Evolutionary conservation across 345 rosid species (phyloP), one percentile per base, ranked within the genome.

Genomic region (Salix brachista): DNA sequence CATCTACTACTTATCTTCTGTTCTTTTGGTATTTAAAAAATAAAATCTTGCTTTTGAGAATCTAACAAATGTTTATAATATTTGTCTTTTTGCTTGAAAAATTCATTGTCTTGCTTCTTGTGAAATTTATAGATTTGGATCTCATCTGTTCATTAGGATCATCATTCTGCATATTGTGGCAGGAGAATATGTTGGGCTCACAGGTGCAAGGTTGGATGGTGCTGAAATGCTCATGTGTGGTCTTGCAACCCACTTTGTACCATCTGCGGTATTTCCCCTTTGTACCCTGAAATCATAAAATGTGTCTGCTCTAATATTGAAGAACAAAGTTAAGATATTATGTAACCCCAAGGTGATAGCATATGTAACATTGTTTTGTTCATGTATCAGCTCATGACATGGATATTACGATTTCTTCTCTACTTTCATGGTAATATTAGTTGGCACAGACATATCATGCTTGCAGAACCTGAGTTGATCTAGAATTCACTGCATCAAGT

Each of bases 181-280:
- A 94, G 97, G 98, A 30, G 97, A 94, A 83, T 94, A 88, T 84
- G 77, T 88, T 74, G 93, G 94, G 60, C 96, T 92, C 65, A 87
- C 97, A 2, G 94, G 97, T 69, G 82, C 92, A 73, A 86, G 93
- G 76, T 78, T 94, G 84, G 93, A 90, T 83, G 97, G 95, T 73
- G 89, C 91, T 64, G 98, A 94, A 84, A 88, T 92, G 97, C 89
- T 89, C 80, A 85, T 91, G 70, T 90, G 93, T 81, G 98, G 97
- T 77, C 96, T 94, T 79, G 97, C 94, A 37, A 94, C 98, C 72
- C 98, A 94, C 79, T 91, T 86, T 75, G 88, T 94, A 68, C 91
- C 91, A 60, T 88, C 92, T 65, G 70, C 67, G 75, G 96, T 94
- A 90, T 74, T 76, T 75, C 70, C 71, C 70, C 71, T 67, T 79